phyloP scores from a whole-genome alignment of 2,329 filamentous ascomycete species.

The Cercospora beticola region DNA sequence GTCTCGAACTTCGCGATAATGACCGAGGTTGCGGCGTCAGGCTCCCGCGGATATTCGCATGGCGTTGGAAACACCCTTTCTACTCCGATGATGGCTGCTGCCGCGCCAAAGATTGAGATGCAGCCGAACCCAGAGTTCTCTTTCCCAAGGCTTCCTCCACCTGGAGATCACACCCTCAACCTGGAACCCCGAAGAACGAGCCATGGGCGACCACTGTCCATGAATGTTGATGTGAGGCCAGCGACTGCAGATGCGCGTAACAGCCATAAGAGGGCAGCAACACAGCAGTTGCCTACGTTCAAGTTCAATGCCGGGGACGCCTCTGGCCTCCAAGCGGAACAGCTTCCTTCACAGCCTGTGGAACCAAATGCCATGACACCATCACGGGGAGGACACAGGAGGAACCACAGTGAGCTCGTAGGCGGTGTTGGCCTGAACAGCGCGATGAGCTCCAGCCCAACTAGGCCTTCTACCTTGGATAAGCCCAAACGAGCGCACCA shows the following conservation, averaged over 20 bases:
- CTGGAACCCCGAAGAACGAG: not conserved
- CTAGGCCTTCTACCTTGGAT: constrained; percentile 60
- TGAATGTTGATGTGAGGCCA: constrained; percentile 39
- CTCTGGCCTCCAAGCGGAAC: constrained; percentile 33
- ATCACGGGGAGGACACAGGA: constrained; percentile 64
- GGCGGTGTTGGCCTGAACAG: constrained; percentile 64
- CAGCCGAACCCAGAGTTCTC: constrained; percentile 51
- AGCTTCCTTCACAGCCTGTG: constrained; percentile 35
- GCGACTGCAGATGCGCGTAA: constrained; percentile 38
- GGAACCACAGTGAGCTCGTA: constrained; percentile 84
- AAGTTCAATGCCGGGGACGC: constrained; percentile 50
- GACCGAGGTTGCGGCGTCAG: constrained; percentile 31
- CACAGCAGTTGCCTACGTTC: constrained; percentile 46
- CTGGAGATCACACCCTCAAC: constrained; percentile 24
- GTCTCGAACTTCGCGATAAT: constrained; percentile 21
- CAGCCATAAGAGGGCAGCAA: constrained; percentile 39
- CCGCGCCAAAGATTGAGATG: constrained; percentile 41
- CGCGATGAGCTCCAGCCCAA: constrained; percentile 68
- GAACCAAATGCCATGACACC: constrained; percentile 41
- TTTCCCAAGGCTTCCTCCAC: constrained; percentile 45
- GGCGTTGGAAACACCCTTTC: constrained; percentile 44
- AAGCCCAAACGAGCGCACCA: constrained; percentile 45
- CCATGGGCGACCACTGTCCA: constrained; percentile 35
- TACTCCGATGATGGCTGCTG: constrained; percentile 29
- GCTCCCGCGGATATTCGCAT: constrained; percentile 28